A percentile compares a stretch with the other conserved stretches of the same genome.
phyloP scores from a whole-genome alignment of 805 yeast species.

The Scheffersomyces amazonensis region DNA sequence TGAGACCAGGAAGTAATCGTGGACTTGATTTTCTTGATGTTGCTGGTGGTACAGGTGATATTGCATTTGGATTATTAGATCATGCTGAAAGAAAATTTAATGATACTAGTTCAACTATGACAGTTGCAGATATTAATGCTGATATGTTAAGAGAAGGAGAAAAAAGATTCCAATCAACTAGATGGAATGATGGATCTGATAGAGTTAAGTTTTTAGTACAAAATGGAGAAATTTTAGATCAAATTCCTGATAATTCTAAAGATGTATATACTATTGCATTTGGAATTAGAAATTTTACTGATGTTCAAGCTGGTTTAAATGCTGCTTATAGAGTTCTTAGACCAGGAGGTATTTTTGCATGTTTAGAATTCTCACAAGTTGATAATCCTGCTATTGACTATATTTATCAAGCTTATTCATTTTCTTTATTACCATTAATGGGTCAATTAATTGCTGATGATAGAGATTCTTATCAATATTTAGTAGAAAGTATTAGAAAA shows the following conservation, averaged over 20 bases:
- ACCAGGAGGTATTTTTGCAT: slow-evolving; percentile 97
- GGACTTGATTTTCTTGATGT: slow-evolving; percentile 91
- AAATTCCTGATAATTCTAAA: slow-evolving; percentile 80
- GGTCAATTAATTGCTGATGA: slow-evolving; percentile 96
- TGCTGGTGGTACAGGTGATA: slow-evolving; percentile 99
- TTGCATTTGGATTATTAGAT: slow-evolving; percentile 91
- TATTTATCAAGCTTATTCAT: slow-evolving; percentile 84
- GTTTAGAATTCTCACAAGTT: slow-evolving; percentile 92
- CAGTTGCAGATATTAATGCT: slow-evolving; percentile 90
- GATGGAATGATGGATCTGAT: slow-evolving; percentile 55
- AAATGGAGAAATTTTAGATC: slow-evolving; percentile 87
- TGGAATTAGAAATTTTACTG: slow-evolving; percentile 95
- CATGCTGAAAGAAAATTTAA: slow-evolving; percentile 80
- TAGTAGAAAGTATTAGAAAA: slow-evolving; percentile 89
- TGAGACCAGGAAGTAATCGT: slow-evolving; percentile 73
- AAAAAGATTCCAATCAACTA: slow-evolving; percentile 59
- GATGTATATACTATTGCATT: slow-evolving; percentile 96
- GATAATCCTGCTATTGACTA: slow-evolving; percentile 72
- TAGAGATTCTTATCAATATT: slow-evolving; percentile 91
- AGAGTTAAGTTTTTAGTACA: slow-evolving; percentile 83
- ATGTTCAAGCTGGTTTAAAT: slow-evolving; percentile 87
- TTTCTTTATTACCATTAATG: slow-evolving; percentile 84
- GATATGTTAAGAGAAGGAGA: slow-evolving; percentile 96
- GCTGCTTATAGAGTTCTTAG: slow-evolving; percentile 95
- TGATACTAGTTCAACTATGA: slow-evolving; percentile 77